Evolutionary conservation across 192 early-diverging fungal species (phyloP).

Genomic region (Phlyctochytrium arcticum): DNA sequence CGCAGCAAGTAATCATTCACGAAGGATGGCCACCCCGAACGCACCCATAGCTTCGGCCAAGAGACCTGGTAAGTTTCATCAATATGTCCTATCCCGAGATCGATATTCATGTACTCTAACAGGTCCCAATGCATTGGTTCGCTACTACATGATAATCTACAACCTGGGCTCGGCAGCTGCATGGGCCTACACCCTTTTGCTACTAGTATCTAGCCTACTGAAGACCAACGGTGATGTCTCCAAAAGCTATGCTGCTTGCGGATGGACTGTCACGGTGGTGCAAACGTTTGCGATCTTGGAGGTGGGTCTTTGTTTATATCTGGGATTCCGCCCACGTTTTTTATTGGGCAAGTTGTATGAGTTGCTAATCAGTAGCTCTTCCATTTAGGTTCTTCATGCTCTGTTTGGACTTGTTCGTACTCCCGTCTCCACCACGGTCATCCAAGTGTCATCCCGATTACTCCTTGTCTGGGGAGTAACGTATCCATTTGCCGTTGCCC

Average conservation of each 20-base stretch:
- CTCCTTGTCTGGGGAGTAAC: conserved; percentile 80
- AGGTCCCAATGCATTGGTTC: conserved; percentile 8
- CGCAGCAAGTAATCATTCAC: no score
- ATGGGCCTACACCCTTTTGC: conserved; percentile 73
- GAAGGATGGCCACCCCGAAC: no score
- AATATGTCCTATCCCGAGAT: no score
- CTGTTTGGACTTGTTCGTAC: conserved; percentile 73
- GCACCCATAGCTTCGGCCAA: no score
- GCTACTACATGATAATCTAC: conserved; percentile 77
- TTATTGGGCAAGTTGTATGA: not conserved
- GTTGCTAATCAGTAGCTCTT: not conserved
- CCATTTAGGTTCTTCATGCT: conserved; percentile 2
- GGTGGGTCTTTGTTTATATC: no score
- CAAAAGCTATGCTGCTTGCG: conserved; percentile 60
- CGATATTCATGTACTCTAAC: not conserved
- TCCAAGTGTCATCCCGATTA: conserved; percentile 85
- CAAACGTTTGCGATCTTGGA: conserved; percentile 85
- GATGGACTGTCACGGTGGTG: conserved; percentile 61
- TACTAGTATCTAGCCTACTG: conserved; percentile 50
- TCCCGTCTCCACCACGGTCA: conserved; percentile 69
- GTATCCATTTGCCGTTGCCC: conserved; percentile 46
- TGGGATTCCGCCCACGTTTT: no score
- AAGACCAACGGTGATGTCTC: conserved; percentile 50
- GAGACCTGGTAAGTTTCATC: no score
- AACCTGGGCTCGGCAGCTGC: conserved; percentile 75